A percentile compares a stretch with the other conserved stretches of the same genome.
Evolutionary conservation across 2,329 filamentous ascomycete species (phyloP).

Genomic region (Cytospora chrysosperma): DNA sequence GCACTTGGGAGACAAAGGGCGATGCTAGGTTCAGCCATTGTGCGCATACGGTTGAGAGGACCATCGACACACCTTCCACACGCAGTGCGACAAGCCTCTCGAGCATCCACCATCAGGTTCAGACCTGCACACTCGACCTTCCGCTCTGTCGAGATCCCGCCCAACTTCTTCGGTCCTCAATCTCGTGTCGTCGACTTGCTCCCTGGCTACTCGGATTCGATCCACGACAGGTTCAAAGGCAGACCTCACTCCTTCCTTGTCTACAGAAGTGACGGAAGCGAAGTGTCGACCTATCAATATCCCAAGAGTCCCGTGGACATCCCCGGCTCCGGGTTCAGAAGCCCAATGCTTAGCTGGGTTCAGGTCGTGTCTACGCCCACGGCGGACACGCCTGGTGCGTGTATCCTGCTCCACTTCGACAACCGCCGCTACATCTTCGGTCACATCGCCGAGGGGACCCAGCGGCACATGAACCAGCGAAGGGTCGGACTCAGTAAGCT

Average conservation of each 20-base stretch:
- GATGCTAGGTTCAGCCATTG: not conserved
- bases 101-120: not conserved
- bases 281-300: not conserved
- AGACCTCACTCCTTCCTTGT: constrained; percentile 8
- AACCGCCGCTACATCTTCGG: constrained; percentile 84
- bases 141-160: not conserved
- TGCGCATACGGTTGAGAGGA: constrained; percentile 1
- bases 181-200: not conserved
- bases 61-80: not conserved
- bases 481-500: constrained; percentile 64
- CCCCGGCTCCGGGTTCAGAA: constrained; percentile 2
- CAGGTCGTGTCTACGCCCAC: constrained; percentile 81
- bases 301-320: not conserved
- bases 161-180: constrained; percentile 1
- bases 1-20: not conserved
- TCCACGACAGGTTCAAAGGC: not conserved
- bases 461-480: constrained; percentile 71
- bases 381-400: constrained; percentile 80
- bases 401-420: constrained; percentile 76
- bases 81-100: not conserved
- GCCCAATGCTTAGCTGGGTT: constrained; percentile 67
- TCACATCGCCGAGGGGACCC: constrained; percentile 77
- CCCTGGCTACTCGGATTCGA: not conserved
- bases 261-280: not conserved
- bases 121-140: not conserved